These are phyloP conservation scores for Hygrocybe coccinea DNA, from an alignment of 768 basidiomycete species.

Conservation along the genomic window DNA sequence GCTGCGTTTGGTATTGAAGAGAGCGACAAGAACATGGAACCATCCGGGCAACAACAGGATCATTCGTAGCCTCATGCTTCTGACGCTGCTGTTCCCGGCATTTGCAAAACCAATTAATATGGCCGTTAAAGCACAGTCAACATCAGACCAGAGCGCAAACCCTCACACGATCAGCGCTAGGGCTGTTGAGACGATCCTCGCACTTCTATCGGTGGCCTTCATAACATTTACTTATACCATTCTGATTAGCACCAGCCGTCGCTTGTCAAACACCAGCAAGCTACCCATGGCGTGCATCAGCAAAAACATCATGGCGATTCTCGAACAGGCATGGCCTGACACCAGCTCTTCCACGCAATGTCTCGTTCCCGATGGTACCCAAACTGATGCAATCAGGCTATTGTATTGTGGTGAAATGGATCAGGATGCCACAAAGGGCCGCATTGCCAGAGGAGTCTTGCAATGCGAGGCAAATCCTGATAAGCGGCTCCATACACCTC, in stretches of 20 bases:
- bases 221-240: not conserved
- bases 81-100: no score
- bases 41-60: no score
- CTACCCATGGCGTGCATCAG: not conserved
- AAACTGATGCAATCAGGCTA: not conserved
- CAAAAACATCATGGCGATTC: not conserved
- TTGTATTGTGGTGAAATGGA: not conserved
- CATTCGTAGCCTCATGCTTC: no score
- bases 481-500: not conserved
- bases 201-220: not conserved
- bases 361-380: not conserved
- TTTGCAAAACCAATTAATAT: no score
- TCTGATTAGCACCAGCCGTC: not conserved
- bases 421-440: not conserved
- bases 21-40: no score
- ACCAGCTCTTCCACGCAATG: not conserved
- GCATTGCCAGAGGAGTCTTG: not conserved
- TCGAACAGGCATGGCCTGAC: not conserved
- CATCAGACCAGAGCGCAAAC: no score
- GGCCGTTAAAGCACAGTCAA: no score
- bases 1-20: no score
- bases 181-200: not conserved
- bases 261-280: not conserved
- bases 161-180: not conserved
- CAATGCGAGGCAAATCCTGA: not conserved